Base-by-base conservation (phyloP, 2,329 filamentous ascomycete genomes). In the Fusarium secorum region DNA sequence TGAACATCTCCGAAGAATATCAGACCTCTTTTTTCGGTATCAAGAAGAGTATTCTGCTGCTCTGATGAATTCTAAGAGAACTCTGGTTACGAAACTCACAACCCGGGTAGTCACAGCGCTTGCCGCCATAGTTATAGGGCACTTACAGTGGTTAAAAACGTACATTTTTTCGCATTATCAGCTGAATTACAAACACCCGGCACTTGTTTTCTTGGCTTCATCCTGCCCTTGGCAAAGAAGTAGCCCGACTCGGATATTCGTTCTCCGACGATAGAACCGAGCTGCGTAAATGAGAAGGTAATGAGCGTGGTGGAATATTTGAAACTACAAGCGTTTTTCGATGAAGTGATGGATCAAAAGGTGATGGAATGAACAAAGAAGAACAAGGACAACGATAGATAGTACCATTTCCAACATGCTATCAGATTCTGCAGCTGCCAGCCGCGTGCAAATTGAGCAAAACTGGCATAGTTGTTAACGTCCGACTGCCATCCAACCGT, bases 391-490 rank as follows among this genome's bases (percentile, higher is more conserved):
- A 45, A 28, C 11, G 18, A 28, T 4, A 24, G 11, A 15, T 24
- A 18, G 39, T 24, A 11, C 22, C 18, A 11, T 15, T 15, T n/a
- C 10, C 3, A 18, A 32, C 7, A 13, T 20, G 4, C 2, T 0
- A 18, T 4, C 28, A 32, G 15, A 17, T 9, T 17, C 3, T 11
- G 10, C 44, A n/a, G 3, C 10, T 4, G 1, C 24, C 4, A n/a
- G 20, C 0, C 22, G 6, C 17, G 2, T 14, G 7, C 4, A 8
- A 28, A 17, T 17, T 1, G 18, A 5, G 14, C 0, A 5, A 30
- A 11, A 5, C 0, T 17, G 9, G 5, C 13, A 45, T n/a, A n/a
- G n/a, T n/a, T 0, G 3, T 48, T 22, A n/a, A 10, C n/a, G 7
- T 49, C 17, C 15, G 3, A 18, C n/a, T 7, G 8, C 7, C 15